These are phyloP conservation scores for Haberlea rhodopensis DNA, from an alignment of 257 asterid species.

Conservation along the genomic window DNA sequence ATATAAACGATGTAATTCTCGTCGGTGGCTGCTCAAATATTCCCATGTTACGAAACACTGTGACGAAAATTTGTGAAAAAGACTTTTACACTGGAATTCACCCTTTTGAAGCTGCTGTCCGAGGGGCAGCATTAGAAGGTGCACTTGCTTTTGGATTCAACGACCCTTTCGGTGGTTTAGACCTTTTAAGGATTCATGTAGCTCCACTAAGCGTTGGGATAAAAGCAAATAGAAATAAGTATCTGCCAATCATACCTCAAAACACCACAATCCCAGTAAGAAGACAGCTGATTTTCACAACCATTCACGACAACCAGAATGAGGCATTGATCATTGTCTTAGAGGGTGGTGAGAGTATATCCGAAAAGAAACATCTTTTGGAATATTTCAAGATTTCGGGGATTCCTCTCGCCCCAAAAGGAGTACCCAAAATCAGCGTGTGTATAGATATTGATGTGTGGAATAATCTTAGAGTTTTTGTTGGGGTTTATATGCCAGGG, in stretches of 20 bases:
- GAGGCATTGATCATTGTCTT: slow-evolving; percentile 75
- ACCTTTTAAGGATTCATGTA: slow-evolving; percentile 67
- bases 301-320: slow-evolving; percentile 59
- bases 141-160: slow-evolving; percentile 75
- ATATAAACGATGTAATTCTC: slow-evolving; percentile 59
- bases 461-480: slow-evolving; percentile 53
- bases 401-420: slow-evolving; percentile 72
- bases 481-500: slow-evolving; percentile 57
- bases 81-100: slow-evolving; percentile 50
- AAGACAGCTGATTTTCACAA: slow-evolving; percentile 59
- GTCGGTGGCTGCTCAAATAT: slow-evolving; percentile 83
- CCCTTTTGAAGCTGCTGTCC: slow-evolving; percentile 75
- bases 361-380: slow-evolving; percentile 63
- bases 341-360: slow-evolving; percentile 53
- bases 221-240: slow-evolving; percentile 52
- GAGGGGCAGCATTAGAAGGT: slow-evolving; percentile 88
- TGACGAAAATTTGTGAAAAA: slow-evolving; percentile 36
- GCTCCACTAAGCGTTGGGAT: slow-evolving; percentile 71
- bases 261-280: slow-evolving; percentile 65
- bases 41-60: slow-evolving; percentile 45
- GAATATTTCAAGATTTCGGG: slow-evolving; percentile 71
- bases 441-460: slow-evolving; percentile 75
- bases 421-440: slow-evolving; percentile 69
- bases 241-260: slow-evolving; percentile 54
- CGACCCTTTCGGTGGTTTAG: slow-evolving; percentile 75